Base-by-base conservation (phyloP, 306 rosid genomes). In the Abrus pulchellus region DNA sequence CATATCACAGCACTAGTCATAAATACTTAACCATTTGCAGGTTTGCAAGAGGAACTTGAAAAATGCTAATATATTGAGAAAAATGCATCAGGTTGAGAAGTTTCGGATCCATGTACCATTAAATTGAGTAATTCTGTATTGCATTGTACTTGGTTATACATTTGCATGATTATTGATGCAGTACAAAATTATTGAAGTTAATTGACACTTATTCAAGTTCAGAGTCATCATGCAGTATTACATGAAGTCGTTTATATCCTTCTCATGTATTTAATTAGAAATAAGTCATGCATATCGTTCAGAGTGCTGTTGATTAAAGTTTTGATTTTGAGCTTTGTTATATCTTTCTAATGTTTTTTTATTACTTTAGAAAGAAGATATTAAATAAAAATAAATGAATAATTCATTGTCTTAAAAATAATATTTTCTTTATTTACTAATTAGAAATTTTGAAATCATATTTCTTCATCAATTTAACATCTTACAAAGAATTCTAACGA, bases 11-110 rank as follows among this genome's bases (percentile, higher is more conserved):
- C 9, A 45, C n/a, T 41, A 27, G 14, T 74, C 9, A 32, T 27
- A 47, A 38, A 40, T 28, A 29, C 60, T 33, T 68, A 63, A 61
- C 28, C 6, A 61, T 61, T 68, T 69, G 54, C 81, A 86, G 84
- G 82, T 47, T 27, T 86, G 68, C 56, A 47, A 47, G 68, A 86
- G 49, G 57, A 70, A 63, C 57, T 47, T 5, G 69, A 70, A 41
- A 69, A 48, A 33, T 27, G 50, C 11, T 52, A 62, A 74, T 62
- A 54, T 61, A 9, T 8, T 55, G 60, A 49, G 65, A 72, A 74
- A 67, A 55, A 20, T 61, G 76, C 33, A 38, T 63, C 12, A 14
- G 30, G 14, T 41, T 30, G n/a, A 38, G 33, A 78, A 32, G 48
- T 33, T 62, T 49, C 38, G 60, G 49, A 68, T 75, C 3, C 53